These are phyloP conservation scores for Colletotrichum falcatum DNA, from an alignment of 2,329 filamentous ascomycete genomes.

Conservation along the genomic window DNA sequence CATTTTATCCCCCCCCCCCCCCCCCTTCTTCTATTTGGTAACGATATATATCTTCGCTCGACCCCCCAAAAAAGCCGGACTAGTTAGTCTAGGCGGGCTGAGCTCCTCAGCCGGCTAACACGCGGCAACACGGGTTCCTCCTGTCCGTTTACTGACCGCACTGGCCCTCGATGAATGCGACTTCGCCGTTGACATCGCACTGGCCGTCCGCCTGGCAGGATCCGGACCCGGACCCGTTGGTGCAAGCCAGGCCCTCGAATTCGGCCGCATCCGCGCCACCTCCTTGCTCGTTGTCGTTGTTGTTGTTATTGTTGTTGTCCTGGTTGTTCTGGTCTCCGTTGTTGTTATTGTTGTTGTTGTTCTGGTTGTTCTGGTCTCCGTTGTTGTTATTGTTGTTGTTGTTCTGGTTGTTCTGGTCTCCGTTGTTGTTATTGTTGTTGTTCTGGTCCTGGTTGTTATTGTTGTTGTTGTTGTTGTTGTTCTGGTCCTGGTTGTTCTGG, in stretches of 20 bases:
- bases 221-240: slow-evolving; percentile 28
- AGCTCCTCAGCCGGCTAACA: neutral
- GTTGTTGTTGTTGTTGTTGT: neutral
- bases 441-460: neutral
- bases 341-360: neutral
- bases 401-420: neutral
- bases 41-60: neutral
- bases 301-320: neutral
- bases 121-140: neutral
- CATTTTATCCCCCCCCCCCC: no score
- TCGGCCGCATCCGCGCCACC: slow-evolving; percentile 21
- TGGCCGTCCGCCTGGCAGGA: slow-evolving; percentile 30
- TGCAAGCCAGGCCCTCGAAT: slow-evolving; percentile 31
- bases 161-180: slow-evolving; percentile 24
- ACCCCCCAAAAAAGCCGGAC: neutral
- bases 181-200: slow-evolving; percentile 27
- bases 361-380: neutral
- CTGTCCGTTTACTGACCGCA: slow-evolving; percentile 24
- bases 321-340: neutral
- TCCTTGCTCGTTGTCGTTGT: neutral
- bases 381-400: neutral
- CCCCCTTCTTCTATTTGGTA: neutral
- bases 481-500: neutral
- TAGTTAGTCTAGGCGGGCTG: neutral
- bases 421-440: neutral